Evolutionary conservation across 208 protist species (phyloP), one percentile per base, ranked within the genome.

Genomic region (Acanthamoeba culbertsoni): DNA sequence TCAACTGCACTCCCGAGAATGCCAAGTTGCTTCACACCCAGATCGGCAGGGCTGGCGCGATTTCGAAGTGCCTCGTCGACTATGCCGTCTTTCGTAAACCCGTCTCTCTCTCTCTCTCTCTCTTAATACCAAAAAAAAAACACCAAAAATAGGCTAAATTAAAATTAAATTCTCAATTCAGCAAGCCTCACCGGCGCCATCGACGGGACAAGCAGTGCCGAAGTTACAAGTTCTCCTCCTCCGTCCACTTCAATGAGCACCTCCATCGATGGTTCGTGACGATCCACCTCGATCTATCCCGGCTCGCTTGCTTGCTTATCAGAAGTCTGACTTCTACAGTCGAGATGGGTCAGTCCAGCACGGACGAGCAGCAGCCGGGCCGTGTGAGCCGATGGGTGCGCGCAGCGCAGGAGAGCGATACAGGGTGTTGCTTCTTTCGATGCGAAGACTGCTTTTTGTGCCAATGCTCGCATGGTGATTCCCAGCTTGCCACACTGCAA

Each of bases 371-470:
- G 4, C 3, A 4, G 4, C 43, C 16, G 0, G 71, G 42, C 4
- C 55, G 73, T n/a, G 18, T n/a, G 73, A 20, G 23, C 4, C 40
- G 51, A 18, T 48, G 42, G 51, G 1, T 3, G 14, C 1, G 10
- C 31, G 57, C n/a, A 1, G 82, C 82, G 16, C 16, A 14, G 53
- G 51, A 62, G 23, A 90, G 82, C 42, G 82, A 90, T 1, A 20
- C 53, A 18, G 82, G 82, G 4, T 90, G 82, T 51, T 90, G 82
- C 82, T 1, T 90, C 33, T 90, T 90, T 55, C 35, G 43, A 43
- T 90, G 82, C 82, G 1, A 2, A 4, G 51, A 68, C 6, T 90
- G 82, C 82, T 90, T 90, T 33, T 37, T 90, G n/a, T 90, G 82
- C 53, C 28, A 68, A 26, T 90, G 82, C 37, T 62, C 82, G 7